phyloP scores from a whole-genome alignment of 192 early-diverging fungal genomes.

The Coemansia sp. region DNA sequence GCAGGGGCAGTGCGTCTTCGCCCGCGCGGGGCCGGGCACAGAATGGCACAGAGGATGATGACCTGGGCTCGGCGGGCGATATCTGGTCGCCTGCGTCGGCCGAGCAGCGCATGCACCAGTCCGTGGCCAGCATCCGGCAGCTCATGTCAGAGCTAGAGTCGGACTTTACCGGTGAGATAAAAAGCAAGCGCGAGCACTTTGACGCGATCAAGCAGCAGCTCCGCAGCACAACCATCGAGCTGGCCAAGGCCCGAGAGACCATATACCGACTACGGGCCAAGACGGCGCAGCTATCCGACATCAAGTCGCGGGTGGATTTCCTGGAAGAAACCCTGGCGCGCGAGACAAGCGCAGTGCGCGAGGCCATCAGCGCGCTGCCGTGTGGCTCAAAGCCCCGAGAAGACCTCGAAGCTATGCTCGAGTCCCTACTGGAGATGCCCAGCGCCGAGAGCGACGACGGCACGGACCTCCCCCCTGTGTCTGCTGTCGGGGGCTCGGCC shows the following conservation, averaged over 20 bases:
- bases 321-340: conserved; percentile 55
- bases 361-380: conserved; percentile 30
- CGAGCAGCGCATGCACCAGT: conserved; percentile 44
- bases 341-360: conserved; percentile 40
- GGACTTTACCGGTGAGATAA: conserved; percentile 58
- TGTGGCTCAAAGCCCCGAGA: conserved; percentile 20
- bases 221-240: conserved; percentile 49
- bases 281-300: conserved; percentile 52
- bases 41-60: not conserved
- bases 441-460: conserved; percentile 1
- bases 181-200: conserved; percentile 53
- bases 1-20: not conserved
- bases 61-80: not conserved
- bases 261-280: conserved; percentile 50
- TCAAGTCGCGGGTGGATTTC: conserved; percentile 56
- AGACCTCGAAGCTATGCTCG: conserved; percentile 19
- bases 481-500: conserved; percentile 5
- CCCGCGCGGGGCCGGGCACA: not conserved
- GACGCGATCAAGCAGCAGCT: conserved; percentile 53
- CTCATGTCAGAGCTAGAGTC: conserved; percentile 64
- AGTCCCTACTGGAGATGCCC: conserved; percentile 12
- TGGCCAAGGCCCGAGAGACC: conserved; percentile 51
- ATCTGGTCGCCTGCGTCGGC: conserved; percentile 32
- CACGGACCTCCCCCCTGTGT: conserved; percentile 11
- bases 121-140: conserved; percentile 54